Evolutionary conservation across 805 yeast species (phyloP), one percentile per base, ranked within the genome.

Genomic region (Lipomyces starkeyi): DNA sequence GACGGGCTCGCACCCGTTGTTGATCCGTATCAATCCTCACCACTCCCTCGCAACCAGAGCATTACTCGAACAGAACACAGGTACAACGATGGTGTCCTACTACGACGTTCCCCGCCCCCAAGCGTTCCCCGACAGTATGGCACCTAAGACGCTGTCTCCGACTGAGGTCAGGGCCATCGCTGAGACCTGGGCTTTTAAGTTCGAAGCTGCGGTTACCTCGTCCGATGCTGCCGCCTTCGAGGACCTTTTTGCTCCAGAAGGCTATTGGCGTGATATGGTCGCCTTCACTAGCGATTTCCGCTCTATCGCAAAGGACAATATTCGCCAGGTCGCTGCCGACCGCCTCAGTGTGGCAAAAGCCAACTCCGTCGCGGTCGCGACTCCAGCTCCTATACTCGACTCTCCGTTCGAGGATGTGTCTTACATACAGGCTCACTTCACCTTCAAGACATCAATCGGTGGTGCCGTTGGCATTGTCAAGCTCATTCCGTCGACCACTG

Each of bases 281-380:
- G 68, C 71, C 8, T 73, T 73, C 65, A 73, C 74, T 22, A 69
- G 65, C 52, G 75, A 73, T 62, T 72, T 62, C 65, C 64, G 74
- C 60, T 37, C 65, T 35, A 69, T 69, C 43, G 65, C 65, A 59
- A 71, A 71, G 68, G 63, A 67, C 20, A 71, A 69, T 63, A 63
- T 71, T 56, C 57, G 17, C 11, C 73, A 71, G 62, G 74, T 74
- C 32, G 74, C 74, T 9, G 35, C 47, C 22, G 70, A 66, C 60
- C 47, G 65, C 32, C 70, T 66, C 52, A 9, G 58, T 20, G 17
- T 63, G 29, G 62, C 62, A 34, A 37, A 59, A 34, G 70, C 70
- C 29, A 22, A 22, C n/a, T 14, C 17, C 43, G 66, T 60, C 20
- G 32, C 53, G 64, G 61, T 66, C 34, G 2, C 67, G 14, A 29